Conservation (phyloP, 208 protist species). For the Blechomonas ayalai region DNA sequence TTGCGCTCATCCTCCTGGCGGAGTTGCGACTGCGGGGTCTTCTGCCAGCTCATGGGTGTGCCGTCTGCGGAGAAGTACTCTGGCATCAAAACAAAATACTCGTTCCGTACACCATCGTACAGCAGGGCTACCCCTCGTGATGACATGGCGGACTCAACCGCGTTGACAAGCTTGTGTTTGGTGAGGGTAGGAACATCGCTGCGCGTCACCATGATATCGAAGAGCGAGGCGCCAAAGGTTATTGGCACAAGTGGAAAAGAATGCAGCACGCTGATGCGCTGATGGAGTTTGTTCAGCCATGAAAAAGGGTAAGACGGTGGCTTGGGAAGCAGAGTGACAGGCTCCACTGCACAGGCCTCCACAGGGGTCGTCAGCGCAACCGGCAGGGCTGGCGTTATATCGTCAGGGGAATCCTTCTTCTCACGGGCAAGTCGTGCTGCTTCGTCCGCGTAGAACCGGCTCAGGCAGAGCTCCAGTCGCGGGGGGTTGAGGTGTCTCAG, state of each 20-base stretch:
- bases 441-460: conserved; percentile 4
- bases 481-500: conserved; percentile 42
- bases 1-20: neutral
- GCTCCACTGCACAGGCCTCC: no score
- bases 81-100: conserved; percentile 33
- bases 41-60: conserved; percentile 25
- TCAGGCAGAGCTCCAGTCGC: conserved; percentile 38
- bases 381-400: neutral
- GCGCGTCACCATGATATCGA: conserved; percentile 5
- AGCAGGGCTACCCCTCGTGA: conserved; percentile 30
- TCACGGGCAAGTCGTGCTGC: neutral
- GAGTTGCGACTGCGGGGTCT: neutral
- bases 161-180: conserved; percentile 21
- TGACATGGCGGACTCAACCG: conserved; percentile 14
- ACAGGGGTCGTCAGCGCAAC: neutral
- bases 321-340: no score
- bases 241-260: conserved; percentile 14
- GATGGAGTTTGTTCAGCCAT: neutral
- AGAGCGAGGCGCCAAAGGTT: conserved; percentile 31
- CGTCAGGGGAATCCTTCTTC: conserved; percentile 1
- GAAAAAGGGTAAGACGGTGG: neutral
- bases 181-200: neutral
- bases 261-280: conserved; percentile 1
- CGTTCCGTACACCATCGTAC: conserved; percentile 8
- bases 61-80: conserved; percentile 25